Percentiles rank a stretch among this genome's conserved stretches.
These are phyloP conservation scores for Yamadazyma blattariae DNA, from an alignment of 1,139 yeast genomes.

Conservation along the genomic window DNA sequence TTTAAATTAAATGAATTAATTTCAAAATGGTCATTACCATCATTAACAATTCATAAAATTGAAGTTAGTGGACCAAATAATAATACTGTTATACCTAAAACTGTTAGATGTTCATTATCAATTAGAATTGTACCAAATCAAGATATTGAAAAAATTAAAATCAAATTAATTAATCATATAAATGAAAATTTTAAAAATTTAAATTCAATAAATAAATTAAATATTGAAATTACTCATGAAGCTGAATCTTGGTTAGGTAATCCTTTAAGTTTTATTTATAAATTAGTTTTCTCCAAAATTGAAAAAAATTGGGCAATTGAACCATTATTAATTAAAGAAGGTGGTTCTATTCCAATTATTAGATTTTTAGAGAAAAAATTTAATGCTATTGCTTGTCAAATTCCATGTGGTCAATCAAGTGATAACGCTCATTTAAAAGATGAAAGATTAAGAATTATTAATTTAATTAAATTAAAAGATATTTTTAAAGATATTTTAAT, in stretches of 20 bases:
- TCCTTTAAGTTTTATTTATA: slow-evolving; percentile 69
- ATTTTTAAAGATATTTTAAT: slow-evolving; percentile 58
- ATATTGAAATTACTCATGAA: slow-evolving; percentile 65
- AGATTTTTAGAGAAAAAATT: slow-evolving; percentile 80
- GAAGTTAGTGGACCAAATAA: slow-evolving; percentile 89
- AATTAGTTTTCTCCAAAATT: slow-evolving; percentile 59
- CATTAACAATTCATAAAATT: slow-evolving; percentile 83
- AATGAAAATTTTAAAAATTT: slow-evolving; percentile 30
- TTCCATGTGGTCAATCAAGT: slow-evolving; percentile 94
- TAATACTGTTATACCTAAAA: slow-evolving; percentile 83
- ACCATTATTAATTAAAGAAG: slow-evolving; percentile 88
- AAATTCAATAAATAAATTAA: slow-evolving; percentile 57
- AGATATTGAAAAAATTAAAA: slow-evolving; percentile 56
- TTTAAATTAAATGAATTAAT: slow-evolving; percentile 52
- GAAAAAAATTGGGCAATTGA: slow-evolving; percentile 60
- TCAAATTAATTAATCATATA: slow-evolving; percentile 46
- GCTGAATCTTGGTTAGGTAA: slow-evolving; percentile 98
- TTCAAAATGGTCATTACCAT: slow-evolving; percentile 91
- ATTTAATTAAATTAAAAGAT: slow-evolving; percentile 69
- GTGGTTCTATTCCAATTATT: slow-evolving; percentile 93
- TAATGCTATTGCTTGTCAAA: slow-evolving; percentile 87
- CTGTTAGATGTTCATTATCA: slow-evolving; percentile 74
- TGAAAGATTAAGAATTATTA: slow-evolving; percentile 77
- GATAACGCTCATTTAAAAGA: slow-evolving; percentile 93
- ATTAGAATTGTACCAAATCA: slow-evolving; percentile 91